Evolutionary conservation across 176 grass and related monocot species (phyloP), one percentile per base, ranked within the genome.

Genomic region (Carex kokanica): DNA sequence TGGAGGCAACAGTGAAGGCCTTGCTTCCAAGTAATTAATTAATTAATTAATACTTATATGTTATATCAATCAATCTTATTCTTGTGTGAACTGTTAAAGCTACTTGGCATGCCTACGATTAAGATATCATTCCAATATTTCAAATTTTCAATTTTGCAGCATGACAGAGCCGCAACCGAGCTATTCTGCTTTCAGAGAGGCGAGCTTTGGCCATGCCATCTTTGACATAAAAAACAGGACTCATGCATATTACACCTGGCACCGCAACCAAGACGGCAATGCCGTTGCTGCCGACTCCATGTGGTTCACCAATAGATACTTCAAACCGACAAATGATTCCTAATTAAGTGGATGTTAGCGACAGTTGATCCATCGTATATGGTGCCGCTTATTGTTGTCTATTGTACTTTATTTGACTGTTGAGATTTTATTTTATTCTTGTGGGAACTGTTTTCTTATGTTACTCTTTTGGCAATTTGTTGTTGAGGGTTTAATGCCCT

Each of bases 141-240:
- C 12, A 57, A 71, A 36, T 47, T 66, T 83, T 83, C 12, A 57
- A 71, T 56, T 47, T 2, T 66, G 80, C 74, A 90, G 88, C 18
- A 86, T 94, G 85, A 85, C 83, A 18, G 38, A 52, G 14, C 93
- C 93, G 56, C 90, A 94, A 73, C 86, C 93, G 0, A 74, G 54
- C 23, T 94, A 94, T 68, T 94, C 90, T 0, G 90, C 84, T 17
- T 94, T 92, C 71, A 84, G 90, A 59, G 93, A 94, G 84, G 88
- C 88, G 0, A 94, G 90, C 86, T 94, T 87, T 47, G 93, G 93
- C 0, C 92, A 94, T 29, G 92, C 89, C 0, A 86, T 87, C 32
- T 87, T 91, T 10, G 81, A 94, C 5, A 91, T 94, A 60, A 91
- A 84, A 83, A 94, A 94, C 66, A 64, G 86, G 47, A 94, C 90